Conservation (phyloP, 371 early-diverging fungal genomes). For the Rhizopus arrhizus region DNA sequence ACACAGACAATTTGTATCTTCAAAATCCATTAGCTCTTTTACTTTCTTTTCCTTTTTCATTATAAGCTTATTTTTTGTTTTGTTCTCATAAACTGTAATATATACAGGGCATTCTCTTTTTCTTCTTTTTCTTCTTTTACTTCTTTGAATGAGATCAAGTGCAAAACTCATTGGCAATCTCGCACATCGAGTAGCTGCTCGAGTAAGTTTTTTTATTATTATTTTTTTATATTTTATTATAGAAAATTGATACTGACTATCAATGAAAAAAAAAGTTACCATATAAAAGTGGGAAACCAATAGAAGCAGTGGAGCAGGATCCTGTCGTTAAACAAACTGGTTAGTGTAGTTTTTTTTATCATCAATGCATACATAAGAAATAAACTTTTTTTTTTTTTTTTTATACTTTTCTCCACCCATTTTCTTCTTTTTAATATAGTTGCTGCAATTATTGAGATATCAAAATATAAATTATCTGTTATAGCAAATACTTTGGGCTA, state of each 20-base stretch:
- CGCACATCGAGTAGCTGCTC: conserved; percentile 54
- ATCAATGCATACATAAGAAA: too few relatives aligned
- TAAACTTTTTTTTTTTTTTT: background rate
- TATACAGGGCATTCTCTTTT: background rate
- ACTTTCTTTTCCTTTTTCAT: background rate
- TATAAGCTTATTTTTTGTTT: background rate
- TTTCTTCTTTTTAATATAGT: conserved; percentile 28
- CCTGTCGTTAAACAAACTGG: conserved; percentile 70
- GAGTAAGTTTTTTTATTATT: conserved; percentile 37
- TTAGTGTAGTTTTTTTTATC: conserved; percentile 8
- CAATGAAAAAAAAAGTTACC: conserved; percentile 48
- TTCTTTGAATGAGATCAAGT: conserved; percentile 38
- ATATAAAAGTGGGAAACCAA: conserved; percentile 53
- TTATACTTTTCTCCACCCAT: conserved; percentile 1
- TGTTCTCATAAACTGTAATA: background rate
- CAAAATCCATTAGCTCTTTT: too few relatives aligned
- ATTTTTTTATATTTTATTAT: too few relatives aligned
- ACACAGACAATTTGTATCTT: too few relatives aligned
- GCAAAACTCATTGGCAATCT: conserved; percentile 55
- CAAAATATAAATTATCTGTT: conserved; percentile 59
- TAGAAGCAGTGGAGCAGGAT: conserved; percentile 66
- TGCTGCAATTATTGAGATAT: conserved; percentile 67
- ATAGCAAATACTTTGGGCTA: conserved; percentile 60
- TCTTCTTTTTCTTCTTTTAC: too few relatives aligned
- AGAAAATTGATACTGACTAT: too few relatives aligned